These are phyloP conservation scores for Wickerhamiella domercqiae DNA, from an alignment of 805 yeast species.

Conservation along the genomic window DNA sequence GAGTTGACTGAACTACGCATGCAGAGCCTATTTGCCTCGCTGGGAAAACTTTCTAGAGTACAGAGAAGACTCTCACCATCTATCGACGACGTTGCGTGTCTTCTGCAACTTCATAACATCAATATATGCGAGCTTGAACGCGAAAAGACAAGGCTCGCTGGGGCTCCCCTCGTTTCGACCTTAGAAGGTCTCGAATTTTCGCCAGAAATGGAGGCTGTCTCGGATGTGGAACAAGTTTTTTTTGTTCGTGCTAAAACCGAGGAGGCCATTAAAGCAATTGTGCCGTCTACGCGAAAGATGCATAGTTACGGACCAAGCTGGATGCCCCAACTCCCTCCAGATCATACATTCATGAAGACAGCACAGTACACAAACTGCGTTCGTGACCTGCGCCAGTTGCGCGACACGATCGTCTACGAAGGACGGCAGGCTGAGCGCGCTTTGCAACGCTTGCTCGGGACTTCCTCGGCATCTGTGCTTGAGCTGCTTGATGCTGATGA, in stretches of 20 bases:
- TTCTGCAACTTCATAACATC: conserved; percentile 20
- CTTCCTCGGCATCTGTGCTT: conserved; percentile 14
- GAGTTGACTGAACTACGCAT: conserved; percentile 23
- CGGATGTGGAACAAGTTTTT: conserved; percentile 34
- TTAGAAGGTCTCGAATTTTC: conserved; percentile 19
- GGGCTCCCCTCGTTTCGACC: conserved; percentile 12
- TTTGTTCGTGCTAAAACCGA: conserved; percentile 32
- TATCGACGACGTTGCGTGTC: conserved; percentile 21
- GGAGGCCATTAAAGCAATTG: conserved; percentile 37
- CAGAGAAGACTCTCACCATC: conserved; percentile 25
- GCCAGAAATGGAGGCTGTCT: conserved; percentile 22
- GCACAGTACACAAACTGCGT: conserved; percentile 48
- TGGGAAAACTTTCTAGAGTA: conserved; percentile 19
- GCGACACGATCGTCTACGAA: conserved; percentile 63
- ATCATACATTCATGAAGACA: conserved; percentile 74
- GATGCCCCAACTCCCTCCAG: conserved; percentile 86
- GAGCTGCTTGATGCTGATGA: conserved; percentile 6
- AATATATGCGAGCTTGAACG: conserved; percentile 20
- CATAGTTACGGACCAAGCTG: conserved; percentile 47
- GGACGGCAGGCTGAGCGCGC: conserved; percentile 71
- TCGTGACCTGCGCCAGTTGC: conserved; percentile 54
- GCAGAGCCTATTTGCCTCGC: conserved; percentile 16
- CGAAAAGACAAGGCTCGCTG: conserved; percentile 14
- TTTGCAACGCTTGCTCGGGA: conserved; percentile 38
- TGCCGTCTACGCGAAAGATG: conserved; percentile 34